These are phyloP conservation scores for Neurospora sp. DNA, from an alignment of 495 filamentous ascomycete species.

Conservation along the genomic window DNA sequence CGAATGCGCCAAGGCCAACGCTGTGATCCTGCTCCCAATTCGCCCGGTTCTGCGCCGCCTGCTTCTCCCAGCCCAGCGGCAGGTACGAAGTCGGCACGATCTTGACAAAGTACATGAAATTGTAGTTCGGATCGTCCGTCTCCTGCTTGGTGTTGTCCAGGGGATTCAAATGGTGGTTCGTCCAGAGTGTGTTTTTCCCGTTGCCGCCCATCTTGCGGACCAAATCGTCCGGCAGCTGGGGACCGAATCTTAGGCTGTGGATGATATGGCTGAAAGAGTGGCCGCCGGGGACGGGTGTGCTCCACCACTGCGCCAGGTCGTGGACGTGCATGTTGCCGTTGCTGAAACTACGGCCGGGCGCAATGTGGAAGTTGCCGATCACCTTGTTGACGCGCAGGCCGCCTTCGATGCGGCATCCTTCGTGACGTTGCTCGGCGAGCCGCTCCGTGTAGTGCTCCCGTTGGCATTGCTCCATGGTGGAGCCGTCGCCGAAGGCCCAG, in stretches of 20 bases:
- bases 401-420: slow-evolving; percentile 93
- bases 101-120: slow-evolving; percentile 99
- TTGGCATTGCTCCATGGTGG: slow-evolving; percentile 90
- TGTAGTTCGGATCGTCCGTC: slow-evolving; percentile 74
- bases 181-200: slow-evolving; percentile 49
- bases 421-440: slow-evolving; percentile 73
- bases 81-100: slow-evolving; percentile 93
- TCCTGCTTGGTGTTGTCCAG: slow-evolving; percentile 73
- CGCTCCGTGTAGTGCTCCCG: slow-evolving; percentile 86
- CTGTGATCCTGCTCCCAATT: slow-evolving; percentile 22
- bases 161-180: slow-evolving; percentile 84
- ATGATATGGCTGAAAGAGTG: slow-evolving; percentile 90
- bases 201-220: slow-evolving; percentile 42
- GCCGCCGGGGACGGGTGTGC: slow-evolving; percentile 46
- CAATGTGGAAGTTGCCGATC: slow-evolving; percentile 97
- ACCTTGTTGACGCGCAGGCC: slow-evolving; percentile 95
- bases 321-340: slow-evolving; percentile 95
- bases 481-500: slow-evolving; percentile 89
- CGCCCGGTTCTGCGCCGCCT: slow-evolving; percentile 14
- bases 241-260: slow-evolving; percentile 86
- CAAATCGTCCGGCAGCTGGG: slow-evolving; percentile 73
- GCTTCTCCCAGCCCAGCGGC: slow-evolving; percentile 65
- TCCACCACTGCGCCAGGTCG: slow-evolving; percentile 87
- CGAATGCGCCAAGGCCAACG: slow-evolving; percentile 53
- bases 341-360: slow-evolving; percentile 81